These are phyloP conservation scores for Lichtheimia ornata DNA, from an alignment of 371 early-diverging fungal species.

Conservation along the genomic window DNA sequence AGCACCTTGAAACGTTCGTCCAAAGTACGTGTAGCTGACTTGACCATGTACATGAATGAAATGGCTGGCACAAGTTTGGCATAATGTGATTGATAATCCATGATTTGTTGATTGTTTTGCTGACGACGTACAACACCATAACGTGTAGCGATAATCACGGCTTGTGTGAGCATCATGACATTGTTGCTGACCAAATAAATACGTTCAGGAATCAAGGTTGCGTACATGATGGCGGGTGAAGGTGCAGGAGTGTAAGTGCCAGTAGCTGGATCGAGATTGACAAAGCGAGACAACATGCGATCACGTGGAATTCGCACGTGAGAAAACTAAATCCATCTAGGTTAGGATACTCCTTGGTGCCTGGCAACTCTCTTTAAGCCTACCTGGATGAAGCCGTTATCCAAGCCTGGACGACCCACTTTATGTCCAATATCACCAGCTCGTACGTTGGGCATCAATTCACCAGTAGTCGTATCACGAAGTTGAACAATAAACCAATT, in stretches of 20 bases:
- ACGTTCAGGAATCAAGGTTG: constrained; percentile 69
- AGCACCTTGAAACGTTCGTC: constrained; percentile 32
- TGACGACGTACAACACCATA: constrained; percentile 71
- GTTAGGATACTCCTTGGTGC: no score
- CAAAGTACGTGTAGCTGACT: constrained; percentile 17
- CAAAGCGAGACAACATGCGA: constrained; percentile 77
- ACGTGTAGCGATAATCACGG: constrained; percentile 65
- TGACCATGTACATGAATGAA: constrained; percentile 57
- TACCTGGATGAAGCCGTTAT: constrained; percentile 95
- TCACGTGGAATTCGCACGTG: constrained; percentile 83
- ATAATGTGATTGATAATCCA: constrained; percentile 71
- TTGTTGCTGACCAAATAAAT: constrained; percentile 44
- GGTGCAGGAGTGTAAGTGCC: constrained; percentile 64
- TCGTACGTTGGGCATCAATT: constrained; percentile 72
- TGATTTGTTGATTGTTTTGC: constrained; percentile 65
- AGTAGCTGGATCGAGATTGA: constrained; percentile 50
- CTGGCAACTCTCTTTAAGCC: no score
- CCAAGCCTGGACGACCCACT: constrained; percentile 79
- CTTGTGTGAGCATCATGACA: constrained; percentile 43
- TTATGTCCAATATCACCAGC: constrained; percentile 88
- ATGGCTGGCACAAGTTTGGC: constrained; percentile 59
- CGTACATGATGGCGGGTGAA: constrained; percentile 62
- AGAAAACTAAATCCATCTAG: constrained; percentile 86
- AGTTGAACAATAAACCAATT: constrained; percentile 88
- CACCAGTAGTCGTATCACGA: constrained; percentile 72